phyloP scores from a whole-genome alignment of 192 early-diverging fungal genomes.

The Backusella psychrophila region DNA sequence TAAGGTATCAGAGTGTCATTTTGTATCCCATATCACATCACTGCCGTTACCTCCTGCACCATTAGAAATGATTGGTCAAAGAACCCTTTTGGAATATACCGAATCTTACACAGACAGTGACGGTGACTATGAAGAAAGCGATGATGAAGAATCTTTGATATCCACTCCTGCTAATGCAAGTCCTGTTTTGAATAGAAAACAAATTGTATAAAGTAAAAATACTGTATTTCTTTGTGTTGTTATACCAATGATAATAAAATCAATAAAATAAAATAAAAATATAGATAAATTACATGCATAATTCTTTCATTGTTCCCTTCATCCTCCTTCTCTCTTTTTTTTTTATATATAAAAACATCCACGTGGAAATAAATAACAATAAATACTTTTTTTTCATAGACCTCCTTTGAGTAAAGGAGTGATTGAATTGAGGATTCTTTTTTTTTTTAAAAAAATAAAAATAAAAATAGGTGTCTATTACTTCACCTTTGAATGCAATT shows the following conservation, averaged over 20 bases:
- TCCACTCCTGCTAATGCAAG: slow-evolving; percentile 3
- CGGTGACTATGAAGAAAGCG: neutral
- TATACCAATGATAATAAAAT: neutral
- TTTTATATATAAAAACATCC: neutral
- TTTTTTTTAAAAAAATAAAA: neutral
- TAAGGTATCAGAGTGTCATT: slow-evolving; percentile 15
- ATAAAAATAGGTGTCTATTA: neutral
- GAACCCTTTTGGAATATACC: neutral
- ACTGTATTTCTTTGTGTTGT: neutral
- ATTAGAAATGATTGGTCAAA: neutral
- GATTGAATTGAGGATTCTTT: neutral
- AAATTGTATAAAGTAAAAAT: neutral
- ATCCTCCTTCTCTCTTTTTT: neutral
- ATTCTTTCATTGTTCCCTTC: neutral
- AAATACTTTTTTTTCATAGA: neutral
- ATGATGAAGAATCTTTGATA: neutral
- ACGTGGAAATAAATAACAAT: neutral
- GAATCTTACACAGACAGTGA: neutral
- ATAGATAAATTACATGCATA: neutral
- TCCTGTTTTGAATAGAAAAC: slow-evolving; percentile 9
- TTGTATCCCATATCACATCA: neutral
- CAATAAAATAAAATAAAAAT: neutral
- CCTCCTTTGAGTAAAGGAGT: neutral
- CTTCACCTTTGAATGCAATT: slow-evolving; percentile 2
- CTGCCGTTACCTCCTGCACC: neutral